Conservation (phyloP, 2,329 filamentous ascomycete genomes). For the Boeremia lycopersici region DNA sequence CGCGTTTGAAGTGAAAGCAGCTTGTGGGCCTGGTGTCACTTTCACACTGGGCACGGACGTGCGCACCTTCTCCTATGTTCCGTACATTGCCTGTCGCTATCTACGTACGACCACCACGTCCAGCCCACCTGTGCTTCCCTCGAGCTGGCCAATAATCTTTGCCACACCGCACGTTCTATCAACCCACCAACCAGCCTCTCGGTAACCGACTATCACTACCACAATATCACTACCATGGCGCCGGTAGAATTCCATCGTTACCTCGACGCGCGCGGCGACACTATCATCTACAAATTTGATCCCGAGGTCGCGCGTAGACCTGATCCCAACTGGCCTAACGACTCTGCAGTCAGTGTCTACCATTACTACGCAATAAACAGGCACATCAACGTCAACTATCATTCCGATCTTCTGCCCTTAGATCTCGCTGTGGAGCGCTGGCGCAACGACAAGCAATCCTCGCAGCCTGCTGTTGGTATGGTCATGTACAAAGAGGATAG, state of each 20-base stretch:
- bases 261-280: slow-evolving; percentile 16
- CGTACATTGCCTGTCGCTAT: not conserved
- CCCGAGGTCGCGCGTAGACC: slow-evolving; percentile 11
- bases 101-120: not conserved
- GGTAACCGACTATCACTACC: not conserved
- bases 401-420: slow-evolving; percentile 17
- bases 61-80: not conserved
- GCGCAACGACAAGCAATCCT: slow-evolving; percentile 15
- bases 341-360: slow-evolving; percentile 17
- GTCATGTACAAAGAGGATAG: slow-evolving; percentile 16
- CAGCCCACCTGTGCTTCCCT: not conserved
- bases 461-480: slow-evolving; percentile 11
- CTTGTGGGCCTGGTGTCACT: not conserved
- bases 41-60: not conserved
- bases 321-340: slow-evolving; percentile 2
- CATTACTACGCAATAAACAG: slow-evolving; percentile 16
- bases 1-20: not conserved
- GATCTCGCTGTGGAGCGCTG: slow-evolving; percentile 13
- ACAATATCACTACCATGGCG: slow-evolving; percentile 6
- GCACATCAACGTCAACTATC: not conserved
- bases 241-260: slow-evolving; percentile 22
- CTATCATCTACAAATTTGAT: slow-evolving; percentile 26
- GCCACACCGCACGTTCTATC: not conserved
- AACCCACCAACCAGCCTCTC: not conserved
- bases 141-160: not conserved